Percentiles rank a stretch among this genome's conserved stretches.
Conservation (phyloP, 352 stramenopile species). For the Phytophthora colocasiae region DNA sequence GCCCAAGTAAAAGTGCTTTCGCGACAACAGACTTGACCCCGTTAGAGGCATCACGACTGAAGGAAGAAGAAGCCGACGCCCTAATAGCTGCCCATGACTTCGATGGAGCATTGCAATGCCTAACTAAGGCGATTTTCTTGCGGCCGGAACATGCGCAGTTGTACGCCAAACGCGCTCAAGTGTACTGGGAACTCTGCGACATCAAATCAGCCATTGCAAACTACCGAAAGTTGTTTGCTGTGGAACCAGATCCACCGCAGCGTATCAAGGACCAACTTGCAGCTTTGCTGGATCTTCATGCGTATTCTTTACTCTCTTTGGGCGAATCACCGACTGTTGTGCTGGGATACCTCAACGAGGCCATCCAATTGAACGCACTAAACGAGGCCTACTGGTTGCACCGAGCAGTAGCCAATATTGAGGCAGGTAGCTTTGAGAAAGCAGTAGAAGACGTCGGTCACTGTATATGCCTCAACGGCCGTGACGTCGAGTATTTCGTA, state of each 20-base stretch:
- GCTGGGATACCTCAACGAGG: conserved; percentile 77
- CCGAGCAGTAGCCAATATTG: conserved; percentile 72
- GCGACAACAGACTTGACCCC: conserved; percentile 51
- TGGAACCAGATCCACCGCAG: conserved; percentile 63
- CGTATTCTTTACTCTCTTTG: conserved; percentile 68
- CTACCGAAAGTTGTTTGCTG: conserved; percentile 76
- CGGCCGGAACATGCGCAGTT: conserved; percentile 54
- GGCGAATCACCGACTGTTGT: conserved; percentile 61
- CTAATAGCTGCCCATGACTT: conserved; percentile 43
- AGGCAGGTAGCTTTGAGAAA: conserved; percentile 68
- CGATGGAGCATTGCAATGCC: conserved; percentile 57
- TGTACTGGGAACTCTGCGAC: conserved; percentile 81
- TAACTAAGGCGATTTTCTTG: conserved; percentile 84
- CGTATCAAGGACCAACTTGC: conserved; percentile 83
- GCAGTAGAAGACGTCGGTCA: conserved; percentile 82
- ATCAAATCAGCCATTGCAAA: conserved; percentile 83
- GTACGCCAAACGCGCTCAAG: conserved; percentile 71
- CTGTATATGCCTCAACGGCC: conserved; percentile 77
- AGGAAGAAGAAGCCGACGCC: conserved; percentile 57
- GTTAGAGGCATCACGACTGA: conserved; percentile 50
- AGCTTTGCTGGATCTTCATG: conserved; percentile 73
- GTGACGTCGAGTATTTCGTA: conserved; percentile 86
- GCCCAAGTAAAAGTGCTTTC: conserved; percentile 12
- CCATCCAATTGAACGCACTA: conserved; percentile 75
- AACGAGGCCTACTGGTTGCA: conserved; percentile 83